These are phyloP conservation scores for Eucalyptus decipiens DNA, from an alignment of 345 rosid genomes.

Conservation along the genomic window DNA sequence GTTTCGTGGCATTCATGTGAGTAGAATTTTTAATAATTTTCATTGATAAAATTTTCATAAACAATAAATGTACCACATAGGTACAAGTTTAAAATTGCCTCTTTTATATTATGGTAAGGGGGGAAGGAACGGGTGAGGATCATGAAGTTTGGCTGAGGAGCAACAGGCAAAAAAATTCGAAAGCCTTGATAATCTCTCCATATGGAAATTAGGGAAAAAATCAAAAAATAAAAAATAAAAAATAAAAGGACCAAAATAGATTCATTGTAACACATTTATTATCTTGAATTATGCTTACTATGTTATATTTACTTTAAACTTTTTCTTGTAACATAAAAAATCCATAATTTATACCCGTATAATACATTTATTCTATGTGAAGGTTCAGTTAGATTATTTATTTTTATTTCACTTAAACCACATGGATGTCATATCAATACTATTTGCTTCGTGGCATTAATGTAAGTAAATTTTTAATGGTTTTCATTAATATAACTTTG, in stretches of 20 bases:
- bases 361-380: rapidly evolving
- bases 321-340: background rate
- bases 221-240: too few species aligned
- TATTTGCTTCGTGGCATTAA: background rate
- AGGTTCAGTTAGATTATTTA: background rate
- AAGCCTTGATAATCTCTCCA: background rate
- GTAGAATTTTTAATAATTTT: too few species aligned
- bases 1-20: rapidly evolving
- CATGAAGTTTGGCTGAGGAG: background rate
- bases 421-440: rapidly evolving
- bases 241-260: too few species aligned
- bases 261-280: too few species aligned
- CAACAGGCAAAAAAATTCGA: background rate
- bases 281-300: too few species aligned
- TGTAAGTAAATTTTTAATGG: background rate
- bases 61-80: rapidly evolving
- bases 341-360: rapidly evolving
- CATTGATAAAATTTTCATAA: too few species aligned
- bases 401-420: too few species aligned
- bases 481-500: too few species aligned
- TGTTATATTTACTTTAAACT: rapidly evolving
- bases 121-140: background rate
- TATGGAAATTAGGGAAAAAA: background rate
- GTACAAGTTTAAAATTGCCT: too few species aligned
- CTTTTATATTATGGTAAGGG: too few species aligned